These are phyloP conservation scores for Fusarium agapanthi DNA, from an alignment of 2,329 filamentous ascomycete genomes.

Conservation along the genomic window DNA sequence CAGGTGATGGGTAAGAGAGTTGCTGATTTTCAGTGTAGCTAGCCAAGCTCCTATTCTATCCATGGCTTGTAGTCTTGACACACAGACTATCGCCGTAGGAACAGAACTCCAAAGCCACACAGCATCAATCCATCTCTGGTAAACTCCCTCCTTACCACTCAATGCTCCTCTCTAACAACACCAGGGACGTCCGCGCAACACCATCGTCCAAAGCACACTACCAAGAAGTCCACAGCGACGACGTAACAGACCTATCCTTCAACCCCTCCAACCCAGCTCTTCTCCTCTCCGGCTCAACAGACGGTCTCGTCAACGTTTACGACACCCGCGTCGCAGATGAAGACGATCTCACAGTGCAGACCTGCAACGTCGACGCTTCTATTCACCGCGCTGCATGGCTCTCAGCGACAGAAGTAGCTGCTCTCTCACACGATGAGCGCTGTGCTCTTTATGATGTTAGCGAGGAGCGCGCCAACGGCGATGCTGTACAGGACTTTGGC, in stretches of 20 bases:
- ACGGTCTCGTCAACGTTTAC: constrained; percentile 81
- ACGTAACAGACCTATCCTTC: constrained; percentile 67
- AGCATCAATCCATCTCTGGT: constrained; percentile 71
- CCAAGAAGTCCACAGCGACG: constrained; percentile 73
- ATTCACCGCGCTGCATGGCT: constrained; percentile 81
- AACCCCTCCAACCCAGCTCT: constrained; percentile 68
- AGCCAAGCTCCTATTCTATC: constrained; percentile 66
- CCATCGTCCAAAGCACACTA: constrained; percentile 62
- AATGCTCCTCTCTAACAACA: neutral
- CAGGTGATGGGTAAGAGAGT: neutral
- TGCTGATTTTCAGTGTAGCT: constrained; percentile 43
- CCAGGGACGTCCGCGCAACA: constrained; percentile 66
- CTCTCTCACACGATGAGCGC: constrained; percentile 80
- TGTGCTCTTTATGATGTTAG: constrained; percentile 77
- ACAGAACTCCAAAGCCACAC: constrained; percentile 75
- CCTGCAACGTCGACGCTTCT: constrained; percentile 79
- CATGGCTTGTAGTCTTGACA: constrained; percentile 66
- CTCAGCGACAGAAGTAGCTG: constrained; percentile 69
- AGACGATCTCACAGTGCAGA: constrained; percentile 80
- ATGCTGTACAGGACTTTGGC: constrained; percentile 67
- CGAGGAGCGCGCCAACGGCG: constrained; percentile 68
- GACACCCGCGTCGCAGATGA: constrained; percentile 76
- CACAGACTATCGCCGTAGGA: constrained; percentile 73
- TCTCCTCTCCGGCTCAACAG: constrained; percentile 80
- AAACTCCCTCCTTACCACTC: constrained; percentile 23